A percentile compares a stretch with the other conserved stretches of the same genome.
Evolutionary conservation across 2,329 filamentous ascomycete species (phyloP).

Genomic region (Leptographium radiaticola): DNA sequence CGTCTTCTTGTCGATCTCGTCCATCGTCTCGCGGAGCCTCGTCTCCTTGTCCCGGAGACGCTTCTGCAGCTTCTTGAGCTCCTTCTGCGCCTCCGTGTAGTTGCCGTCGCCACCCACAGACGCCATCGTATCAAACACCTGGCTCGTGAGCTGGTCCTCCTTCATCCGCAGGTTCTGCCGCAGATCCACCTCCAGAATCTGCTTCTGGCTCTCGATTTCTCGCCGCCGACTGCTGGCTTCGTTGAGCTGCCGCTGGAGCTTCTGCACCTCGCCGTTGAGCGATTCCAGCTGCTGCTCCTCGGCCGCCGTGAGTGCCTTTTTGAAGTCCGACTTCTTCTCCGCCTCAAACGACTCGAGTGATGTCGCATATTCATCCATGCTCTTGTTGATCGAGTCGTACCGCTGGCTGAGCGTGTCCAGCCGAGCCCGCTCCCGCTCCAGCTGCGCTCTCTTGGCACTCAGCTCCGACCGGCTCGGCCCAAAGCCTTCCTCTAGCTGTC

Average conservation of each 20-base stretch:
- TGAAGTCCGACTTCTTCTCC: slow-evolving; percentile 78
- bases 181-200: slow-evolving; percentile 72
- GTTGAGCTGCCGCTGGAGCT: slow-evolving; percentile 64
- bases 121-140: slow-evolving; percentile 53
- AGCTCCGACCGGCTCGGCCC: slow-evolving; percentile 69
- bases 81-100: slow-evolving; percentile 65
- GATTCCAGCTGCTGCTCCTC: slow-evolving; percentile 72
- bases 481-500: slow-evolving; percentile 69
- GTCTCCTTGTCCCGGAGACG: slow-evolving; percentile 51
- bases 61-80: slow-evolving; percentile 66
- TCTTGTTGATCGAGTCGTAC: slow-evolving; percentile 57
- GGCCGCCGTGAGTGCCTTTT: slow-evolving; percentile 70
- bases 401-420: slow-evolving; percentile 55
- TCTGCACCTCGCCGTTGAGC: slow-evolving; percentile 55
- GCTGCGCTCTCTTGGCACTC: slow-evolving; percentile 57
- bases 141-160: slow-evolving; percentile 71
- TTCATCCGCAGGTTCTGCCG: slow-evolving; percentile 80
- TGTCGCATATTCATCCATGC: slow-evolving; percentile 63
- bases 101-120: slow-evolving; percentile 38
- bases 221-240: slow-evolving; percentile 60
- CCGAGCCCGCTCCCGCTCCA: slow-evolving; percentile 60
- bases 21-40: slow-evolving; percentile 63
- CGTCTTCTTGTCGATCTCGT: slow-evolving; percentile 45
- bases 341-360: slow-evolving; percentile 65
- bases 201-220: slow-evolving; percentile 69